These are phyloP conservation scores for Trichoderma afroharzianum DNA, from an alignment of 2,329 filamentous ascomycete genomes.

Conservation along the genomic window DNA sequence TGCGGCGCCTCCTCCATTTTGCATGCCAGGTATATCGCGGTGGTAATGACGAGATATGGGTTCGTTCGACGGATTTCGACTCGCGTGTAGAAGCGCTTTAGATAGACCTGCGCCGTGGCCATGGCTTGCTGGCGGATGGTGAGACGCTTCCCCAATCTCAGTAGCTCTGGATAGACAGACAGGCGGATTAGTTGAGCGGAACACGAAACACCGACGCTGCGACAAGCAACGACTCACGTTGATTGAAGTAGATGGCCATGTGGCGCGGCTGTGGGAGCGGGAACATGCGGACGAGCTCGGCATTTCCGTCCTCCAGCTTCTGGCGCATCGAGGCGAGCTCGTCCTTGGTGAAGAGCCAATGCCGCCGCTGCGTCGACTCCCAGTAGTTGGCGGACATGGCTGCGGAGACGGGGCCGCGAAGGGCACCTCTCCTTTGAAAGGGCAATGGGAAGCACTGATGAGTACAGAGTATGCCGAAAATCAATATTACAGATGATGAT, in stretches of 20 bases:
- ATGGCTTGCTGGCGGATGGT: conserved; percentile 85
- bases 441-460: neutral
- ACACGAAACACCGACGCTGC: neutral
- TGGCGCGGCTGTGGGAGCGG: conserved; percentile 78
- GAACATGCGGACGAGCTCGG: conserved; percentile 70
- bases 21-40: conserved; percentile 89
- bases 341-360: conserved; percentile 87
- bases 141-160: conserved; percentile 79
- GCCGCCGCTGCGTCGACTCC: conserved; percentile 85
- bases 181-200: neutral
- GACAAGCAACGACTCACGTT: conserved; percentile 56
- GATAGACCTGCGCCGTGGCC: conserved; percentile 90
- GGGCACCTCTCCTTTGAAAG: conserved; percentile 1
- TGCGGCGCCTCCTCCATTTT: conserved; percentile 98
- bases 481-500: neutral
- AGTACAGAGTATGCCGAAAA: neutral
- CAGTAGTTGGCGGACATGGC: conserved; percentile 93
- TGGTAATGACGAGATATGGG: conserved; percentile 88
- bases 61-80: conserved; percentile 92
- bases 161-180: conserved; percentile 56
- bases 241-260: conserved; percentile 87
- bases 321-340: conserved; percentile 72
- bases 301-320: conserved; percentile 73
- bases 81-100: conserved; percentile 88
- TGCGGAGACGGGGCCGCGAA: conserved; percentile 16